Evolutionary conservation across 83 land plant species (phyloP).

Genomic region (Diphasiastrum complanatum): DNA sequence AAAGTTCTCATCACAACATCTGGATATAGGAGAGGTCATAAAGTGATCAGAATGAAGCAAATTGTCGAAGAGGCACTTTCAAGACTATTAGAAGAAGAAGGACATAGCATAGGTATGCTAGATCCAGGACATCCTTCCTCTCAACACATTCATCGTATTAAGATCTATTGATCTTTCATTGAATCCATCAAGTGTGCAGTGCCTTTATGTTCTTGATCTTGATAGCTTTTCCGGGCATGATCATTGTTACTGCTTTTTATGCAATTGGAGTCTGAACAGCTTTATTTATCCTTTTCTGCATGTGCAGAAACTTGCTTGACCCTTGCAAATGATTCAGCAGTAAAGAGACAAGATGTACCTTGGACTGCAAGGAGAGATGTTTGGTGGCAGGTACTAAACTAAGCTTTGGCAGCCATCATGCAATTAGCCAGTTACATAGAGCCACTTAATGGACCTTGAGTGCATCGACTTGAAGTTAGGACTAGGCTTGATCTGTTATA

Average conservation of each 20-base stretch:
- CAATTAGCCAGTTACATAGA: too few relatives aligned
- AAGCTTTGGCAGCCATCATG: background rate
- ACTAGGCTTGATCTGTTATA: too few relatives aligned
- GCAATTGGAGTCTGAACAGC: too few relatives aligned
- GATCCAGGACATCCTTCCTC: background rate
- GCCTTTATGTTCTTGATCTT: too few relatives aligned
- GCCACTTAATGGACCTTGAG: too few relatives aligned
- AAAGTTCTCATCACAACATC: conserved; percentile 67
- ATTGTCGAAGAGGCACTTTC: conserved; percentile 76
- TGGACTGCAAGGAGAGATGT: conserved; percentile 26
- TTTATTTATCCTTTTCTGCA: too few relatives aligned
- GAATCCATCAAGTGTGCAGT: too few relatives aligned
- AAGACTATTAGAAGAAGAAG: conserved; percentile 43
- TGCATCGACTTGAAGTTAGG: too few relatives aligned
- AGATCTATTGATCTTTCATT: too few relatives aligned
- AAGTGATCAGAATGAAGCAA: conserved; percentile 60
- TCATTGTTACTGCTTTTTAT: too few relatives aligned
- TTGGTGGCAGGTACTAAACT: conserved; percentile 29
- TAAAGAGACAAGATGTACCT: conserved; percentile 22
- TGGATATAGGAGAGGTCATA: conserved; percentile 72
- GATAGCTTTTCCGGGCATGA: too few relatives aligned
- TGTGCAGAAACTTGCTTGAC: conserved; percentile 22
- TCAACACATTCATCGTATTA: too few relatives aligned
- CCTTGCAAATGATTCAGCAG: conserved; percentile 17
- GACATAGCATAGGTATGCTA: conserved; percentile 56